Evolutionary conservation across 179 eudicot species (phyloP).

Genomic region (Carnegiea gigantea): DNA sequence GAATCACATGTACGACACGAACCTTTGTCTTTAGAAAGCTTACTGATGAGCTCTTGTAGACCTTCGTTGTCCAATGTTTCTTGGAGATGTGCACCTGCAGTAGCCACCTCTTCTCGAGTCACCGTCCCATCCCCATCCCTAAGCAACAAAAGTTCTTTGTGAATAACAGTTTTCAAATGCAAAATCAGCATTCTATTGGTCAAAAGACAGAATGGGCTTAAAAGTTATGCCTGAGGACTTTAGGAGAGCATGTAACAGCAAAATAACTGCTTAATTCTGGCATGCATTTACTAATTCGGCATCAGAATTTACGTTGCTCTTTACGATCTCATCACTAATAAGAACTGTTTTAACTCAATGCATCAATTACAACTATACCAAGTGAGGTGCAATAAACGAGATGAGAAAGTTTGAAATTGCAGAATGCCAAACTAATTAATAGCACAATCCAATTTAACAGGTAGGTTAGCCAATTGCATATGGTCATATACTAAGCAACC

Average conservation of each 20-base stretch:
- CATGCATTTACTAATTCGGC: background rate
- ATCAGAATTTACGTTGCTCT: background rate
- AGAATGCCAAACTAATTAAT: too few relatives aligned
- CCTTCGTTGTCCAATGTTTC: slow-evolving; percentile 72
- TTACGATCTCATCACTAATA: background rate
- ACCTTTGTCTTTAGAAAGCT: slow-evolving; percentile 78
- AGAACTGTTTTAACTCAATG: too few relatives aligned
- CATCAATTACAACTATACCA: too few relatives aligned
- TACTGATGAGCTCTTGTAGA: slow-evolving; percentile 67
- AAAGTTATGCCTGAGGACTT: too few relatives aligned
- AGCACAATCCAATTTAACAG: too few relatives aligned
- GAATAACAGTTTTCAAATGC: background rate
- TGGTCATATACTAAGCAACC: too few relatives aligned
- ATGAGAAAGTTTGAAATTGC: too few relatives aligned
- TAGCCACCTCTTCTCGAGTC: slow-evolving; percentile 71
- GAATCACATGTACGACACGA: background rate
- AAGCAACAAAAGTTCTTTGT: slow-evolving; percentile 1
- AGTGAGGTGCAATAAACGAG: too few relatives aligned
- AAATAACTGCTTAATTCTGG: background rate
- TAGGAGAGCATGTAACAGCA: background rate
- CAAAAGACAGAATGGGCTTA: background rate
- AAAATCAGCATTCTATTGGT: background rate
- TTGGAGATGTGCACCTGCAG: slow-evolving; percentile 67
- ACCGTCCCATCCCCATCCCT: slow-evolving; percentile 85
- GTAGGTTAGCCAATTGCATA: too few relatives aligned